These are phyloP conservation scores for Cryptococcus wingfieldii DNA, from an alignment of 1,284 basidiomycete species.

Conservation along the genomic window DNA sequence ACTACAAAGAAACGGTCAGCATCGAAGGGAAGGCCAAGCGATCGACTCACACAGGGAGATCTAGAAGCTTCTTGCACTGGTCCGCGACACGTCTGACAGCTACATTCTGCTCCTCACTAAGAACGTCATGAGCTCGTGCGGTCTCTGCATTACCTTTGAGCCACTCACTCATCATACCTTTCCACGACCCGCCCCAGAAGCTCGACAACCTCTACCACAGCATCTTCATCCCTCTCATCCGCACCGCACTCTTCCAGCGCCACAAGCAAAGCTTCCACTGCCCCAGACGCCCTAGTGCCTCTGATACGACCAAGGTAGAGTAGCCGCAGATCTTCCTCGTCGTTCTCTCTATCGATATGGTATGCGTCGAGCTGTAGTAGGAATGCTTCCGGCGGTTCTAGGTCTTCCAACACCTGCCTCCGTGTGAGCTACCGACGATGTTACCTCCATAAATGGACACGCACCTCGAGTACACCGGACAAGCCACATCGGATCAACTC, in stretches of 20 bases:
- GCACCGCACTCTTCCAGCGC: neutral
- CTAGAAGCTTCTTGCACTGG: too few species aligned
- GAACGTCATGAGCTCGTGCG: too few species aligned
- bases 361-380: constrained; percentile 74
- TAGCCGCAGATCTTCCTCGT: constrained; percentile 70
- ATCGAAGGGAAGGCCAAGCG: too few species aligned
- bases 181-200: neutral
- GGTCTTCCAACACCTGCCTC: constrained; percentile 64
- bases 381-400: constrained; percentile 68
- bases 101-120: too few species aligned
- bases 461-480: constrained; percentile 74
- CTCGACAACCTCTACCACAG: neutral
- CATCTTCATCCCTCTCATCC: neutral
- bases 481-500: constrained; percentile 75
- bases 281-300: constrained; percentile 2
- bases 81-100: too few species aligned
- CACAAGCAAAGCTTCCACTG: neutral
- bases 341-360: constrained; percentile 80
- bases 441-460: constrained; percentile 24
- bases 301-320: constrained; percentile 45
- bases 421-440: too few species aligned
- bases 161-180: neutral
- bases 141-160: neutral
- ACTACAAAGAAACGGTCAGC: too few species aligned
- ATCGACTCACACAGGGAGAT: too few species aligned